Percentiles rank a stretch among this genome's conserved stretches.
phyloP scores from a whole-genome alignment of 768 basidiomycete species.

The Termitomyces eurrhizus region DNA sequence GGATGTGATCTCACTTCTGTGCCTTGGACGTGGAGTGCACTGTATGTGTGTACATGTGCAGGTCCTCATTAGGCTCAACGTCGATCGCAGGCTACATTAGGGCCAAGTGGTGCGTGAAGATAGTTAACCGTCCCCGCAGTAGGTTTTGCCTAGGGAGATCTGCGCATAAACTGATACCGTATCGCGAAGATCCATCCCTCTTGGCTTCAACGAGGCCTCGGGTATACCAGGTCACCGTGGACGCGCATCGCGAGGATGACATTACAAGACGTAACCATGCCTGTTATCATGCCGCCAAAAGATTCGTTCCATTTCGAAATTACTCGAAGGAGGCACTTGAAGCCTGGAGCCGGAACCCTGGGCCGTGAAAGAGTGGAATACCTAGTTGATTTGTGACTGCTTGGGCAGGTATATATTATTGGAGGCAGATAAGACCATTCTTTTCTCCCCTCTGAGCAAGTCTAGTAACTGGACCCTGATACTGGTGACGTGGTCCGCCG shows the following conservation, averaged over 20 bases:
- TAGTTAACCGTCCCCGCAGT: not conserved
- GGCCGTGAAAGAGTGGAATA: not conserved
- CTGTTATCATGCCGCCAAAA: not conserved
- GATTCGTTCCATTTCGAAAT: slow-evolving; percentile 11
- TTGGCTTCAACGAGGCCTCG: slow-evolving; percentile 6
- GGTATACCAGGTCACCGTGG: slow-evolving; percentile 1
- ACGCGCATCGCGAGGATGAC: slow-evolving; percentile 3
- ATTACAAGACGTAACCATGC: slow-evolving; percentile 11
- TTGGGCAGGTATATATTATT: not conserved
- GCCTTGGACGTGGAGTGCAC: not conserved
- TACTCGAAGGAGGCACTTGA: not conserved
- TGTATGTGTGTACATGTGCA: not conserved
- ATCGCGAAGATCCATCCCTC: slow-evolving; percentile 4
- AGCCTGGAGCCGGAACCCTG: slow-evolving; percentile 1
- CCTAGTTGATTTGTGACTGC: not conserved
- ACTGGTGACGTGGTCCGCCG: not conserved
- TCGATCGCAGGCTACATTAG: slow-evolving; percentile 8
- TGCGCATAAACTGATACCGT: not conserved
- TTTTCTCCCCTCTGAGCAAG: not conserved
- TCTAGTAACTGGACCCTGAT: not conserved
- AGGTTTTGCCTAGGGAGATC: slow-evolving; percentile 2
- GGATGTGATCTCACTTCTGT: slow-evolving; percentile 1
- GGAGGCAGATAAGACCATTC: not conserved
- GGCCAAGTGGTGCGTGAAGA: slow-evolving; percentile 1
- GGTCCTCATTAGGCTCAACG: not conserved